These are phyloP conservation scores for Trichoderma orchidacearum DNA, from an alignment of 495 filamentous ascomycete genomes.

Conservation along the genomic window DNA sequence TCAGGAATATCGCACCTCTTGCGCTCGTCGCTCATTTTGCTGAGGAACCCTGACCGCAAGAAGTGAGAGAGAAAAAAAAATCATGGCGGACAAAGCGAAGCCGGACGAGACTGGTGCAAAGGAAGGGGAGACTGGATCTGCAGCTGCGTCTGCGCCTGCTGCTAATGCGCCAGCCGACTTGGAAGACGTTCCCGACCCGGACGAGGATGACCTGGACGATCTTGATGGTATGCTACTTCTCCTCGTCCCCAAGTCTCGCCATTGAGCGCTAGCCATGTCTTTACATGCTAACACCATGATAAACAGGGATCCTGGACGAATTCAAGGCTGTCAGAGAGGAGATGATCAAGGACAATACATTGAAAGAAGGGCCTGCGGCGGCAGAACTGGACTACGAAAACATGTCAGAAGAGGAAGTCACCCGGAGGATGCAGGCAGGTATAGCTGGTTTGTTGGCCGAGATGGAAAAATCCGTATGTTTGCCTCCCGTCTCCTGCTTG, in stretches of 20 bases:
- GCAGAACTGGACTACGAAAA: slow-evolving; percentile 22
- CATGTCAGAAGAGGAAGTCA: slow-evolving; percentile 57
- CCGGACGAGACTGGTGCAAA: slow-evolving; percentile 1
- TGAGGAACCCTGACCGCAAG: not conserved
- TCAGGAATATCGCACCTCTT: not conserved
- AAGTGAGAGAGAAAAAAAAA: too few species aligned
- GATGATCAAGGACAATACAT: slow-evolving; percentile 23
- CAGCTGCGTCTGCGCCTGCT: not conserved
- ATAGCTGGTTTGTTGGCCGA: slow-evolving; percentile 74
- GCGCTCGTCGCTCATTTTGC: not conserved
- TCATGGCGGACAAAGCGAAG: not conserved
- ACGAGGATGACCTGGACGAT: slow-evolving; percentile 83
- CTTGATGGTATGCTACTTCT: slow-evolving; percentile 52
- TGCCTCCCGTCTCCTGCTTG: not conserved
- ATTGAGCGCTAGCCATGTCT: not conserved
- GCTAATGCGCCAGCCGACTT: slow-evolving; percentile 6
- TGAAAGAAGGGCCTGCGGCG: slow-evolving; percentile 18
- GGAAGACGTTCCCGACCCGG: slow-evolving; percentile 54
- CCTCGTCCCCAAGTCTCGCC: not conserved
- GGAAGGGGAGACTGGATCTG: not conserved
- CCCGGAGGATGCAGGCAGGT: slow-evolving; percentile 69
- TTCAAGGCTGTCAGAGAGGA: slow-evolving; percentile 50
- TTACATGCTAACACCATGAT: not conserved
- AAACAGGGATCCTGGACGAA: slow-evolving; percentile 76
- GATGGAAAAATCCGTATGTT: slow-evolving; percentile 43